These are phyloP conservation scores for Funneliformis mosseae DNA, from an alignment of 192 early-diverging fungal species.

Conservation along the genomic window DNA sequence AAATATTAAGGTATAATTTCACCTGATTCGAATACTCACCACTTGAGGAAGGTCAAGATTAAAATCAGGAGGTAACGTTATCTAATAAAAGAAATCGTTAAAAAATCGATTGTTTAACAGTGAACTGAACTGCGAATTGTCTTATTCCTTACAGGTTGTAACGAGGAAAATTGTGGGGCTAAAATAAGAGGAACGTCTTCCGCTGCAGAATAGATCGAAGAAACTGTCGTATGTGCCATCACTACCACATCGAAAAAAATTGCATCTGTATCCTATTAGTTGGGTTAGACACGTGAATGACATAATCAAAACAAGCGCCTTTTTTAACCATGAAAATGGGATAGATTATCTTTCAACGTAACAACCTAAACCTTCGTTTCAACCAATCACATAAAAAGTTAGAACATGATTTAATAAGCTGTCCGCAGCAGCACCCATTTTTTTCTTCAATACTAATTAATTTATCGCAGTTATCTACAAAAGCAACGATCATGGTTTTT, in stretches of 20 bases:
- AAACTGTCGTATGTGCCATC: not conserved
- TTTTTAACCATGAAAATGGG: too few species aligned
- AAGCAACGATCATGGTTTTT: not conserved
- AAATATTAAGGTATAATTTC: too few species aligned
- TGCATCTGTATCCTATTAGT: not conserved
- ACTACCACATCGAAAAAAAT: too few species aligned
- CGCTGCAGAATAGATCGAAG: slow-evolving; percentile 24
- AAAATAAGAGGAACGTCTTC: slow-evolving; percentile 33
- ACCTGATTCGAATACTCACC: not conserved
- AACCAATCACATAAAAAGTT: not conserved
- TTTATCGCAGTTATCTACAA: not conserved
- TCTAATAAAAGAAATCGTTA: not conserved
- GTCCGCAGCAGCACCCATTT: not conserved
- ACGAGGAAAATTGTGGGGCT: slow-evolving; percentile 24
- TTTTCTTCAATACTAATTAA: too few species aligned
- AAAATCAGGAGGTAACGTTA: slow-evolving; percentile 17
- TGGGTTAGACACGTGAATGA: not conserved
- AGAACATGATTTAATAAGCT: not conserved
- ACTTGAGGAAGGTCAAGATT: not conserved
- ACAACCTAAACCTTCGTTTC: too few species aligned
- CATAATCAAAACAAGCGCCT: too few species aligned
- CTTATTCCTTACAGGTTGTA: slow-evolving; percentile 21
- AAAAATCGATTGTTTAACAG: not conserved
- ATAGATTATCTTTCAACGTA: too few species aligned
- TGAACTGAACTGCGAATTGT: not conserved